These are phyloP conservation scores for Saccharum hybrid DNA, from an alignment of 202 grass and related monocot genomes.

Conservation along the genomic window DNA sequence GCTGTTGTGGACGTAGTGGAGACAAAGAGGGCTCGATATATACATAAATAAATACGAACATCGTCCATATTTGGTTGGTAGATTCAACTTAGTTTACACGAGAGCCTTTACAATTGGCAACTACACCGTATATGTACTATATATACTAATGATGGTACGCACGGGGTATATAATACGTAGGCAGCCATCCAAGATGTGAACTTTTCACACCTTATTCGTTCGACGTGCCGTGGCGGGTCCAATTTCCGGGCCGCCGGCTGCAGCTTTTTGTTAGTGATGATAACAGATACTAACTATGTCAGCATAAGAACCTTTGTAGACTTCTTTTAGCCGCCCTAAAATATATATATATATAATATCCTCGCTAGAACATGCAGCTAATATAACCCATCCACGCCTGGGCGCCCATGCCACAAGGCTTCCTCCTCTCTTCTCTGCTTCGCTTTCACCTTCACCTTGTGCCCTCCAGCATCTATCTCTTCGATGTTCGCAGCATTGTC, in stretches of 20 bases:
- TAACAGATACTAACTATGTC: slow-evolving; percentile 2
- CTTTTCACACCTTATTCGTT: neutral
- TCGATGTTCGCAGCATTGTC: no score
- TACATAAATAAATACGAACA: neutral
- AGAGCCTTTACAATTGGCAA: neutral
- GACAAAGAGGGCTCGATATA: neutral
- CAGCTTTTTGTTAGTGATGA: slow-evolving; percentile 20
- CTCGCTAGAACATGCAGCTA: neutral
- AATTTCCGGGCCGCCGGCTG: neutral
- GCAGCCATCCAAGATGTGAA: neutral
- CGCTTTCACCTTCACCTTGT: no score
- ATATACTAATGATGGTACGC: no score
- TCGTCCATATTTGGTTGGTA: neutral
- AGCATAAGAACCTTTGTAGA: slow-evolving; percentile 8
- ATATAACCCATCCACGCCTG: neutral
- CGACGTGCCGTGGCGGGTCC: slow-evolving; percentile 26
- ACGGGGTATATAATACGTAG: neutral
- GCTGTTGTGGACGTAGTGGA: neutral
- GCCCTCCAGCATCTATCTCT: no score
- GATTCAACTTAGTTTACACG: neutral
- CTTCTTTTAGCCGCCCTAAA: neutral
- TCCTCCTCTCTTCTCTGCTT: no score
- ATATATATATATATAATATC: neutral
- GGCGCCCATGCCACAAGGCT: neutral
- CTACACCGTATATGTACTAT: neutral